phyloP scores from a whole-genome alignment of 495 filamentous ascomycete species.

The Daldinia caldariorum region DNA sequence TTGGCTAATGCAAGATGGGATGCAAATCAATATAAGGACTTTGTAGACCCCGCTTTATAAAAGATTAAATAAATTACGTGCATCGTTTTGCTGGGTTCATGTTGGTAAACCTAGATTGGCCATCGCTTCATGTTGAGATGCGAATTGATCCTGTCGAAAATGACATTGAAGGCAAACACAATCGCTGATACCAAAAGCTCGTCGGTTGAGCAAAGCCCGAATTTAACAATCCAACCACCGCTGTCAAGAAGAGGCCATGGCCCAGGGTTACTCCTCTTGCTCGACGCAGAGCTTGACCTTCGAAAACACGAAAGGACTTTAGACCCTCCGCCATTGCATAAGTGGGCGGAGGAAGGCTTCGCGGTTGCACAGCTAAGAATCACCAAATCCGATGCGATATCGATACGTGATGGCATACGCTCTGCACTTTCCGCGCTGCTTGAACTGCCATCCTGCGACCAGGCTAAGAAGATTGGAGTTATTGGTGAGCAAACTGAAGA shows the following conservation, averaged over 20 bases:
- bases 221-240: slow-evolving; percentile 30
- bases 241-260: slow-evolving; percentile 44
- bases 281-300: slow-evolving; percentile 34
- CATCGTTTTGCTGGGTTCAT: no score
- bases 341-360: slow-evolving; percentile 71
- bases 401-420: slow-evolving; percentile 27
- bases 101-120: neutral
- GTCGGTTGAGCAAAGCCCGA: neutral
- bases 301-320: slow-evolving; percentile 44
- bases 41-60: neutral
- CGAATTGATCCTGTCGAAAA: neutral
- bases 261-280: slow-evolving; percentile 43
- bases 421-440: slow-evolving; percentile 40
- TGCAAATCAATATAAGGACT: neutral
- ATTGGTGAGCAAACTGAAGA: slow-evolving; percentile 45
- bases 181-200: neutral
- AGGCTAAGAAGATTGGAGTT: slow-evolving; percentile 46
- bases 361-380: slow-evolving; percentile 56
- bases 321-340: slow-evolving; percentile 59
- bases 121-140: neutral
- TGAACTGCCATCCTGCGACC: slow-evolving; percentile 43
- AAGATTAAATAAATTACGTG: neutral
- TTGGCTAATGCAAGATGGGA: neutral
- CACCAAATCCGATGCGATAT: slow-evolving; percentile 9
- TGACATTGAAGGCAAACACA: neutral